These are phyloP conservation scores for Penicillium polonicum DNA, from an alignment of 2,329 filamentous ascomycete genomes.

Conservation along the genomic window DNA sequence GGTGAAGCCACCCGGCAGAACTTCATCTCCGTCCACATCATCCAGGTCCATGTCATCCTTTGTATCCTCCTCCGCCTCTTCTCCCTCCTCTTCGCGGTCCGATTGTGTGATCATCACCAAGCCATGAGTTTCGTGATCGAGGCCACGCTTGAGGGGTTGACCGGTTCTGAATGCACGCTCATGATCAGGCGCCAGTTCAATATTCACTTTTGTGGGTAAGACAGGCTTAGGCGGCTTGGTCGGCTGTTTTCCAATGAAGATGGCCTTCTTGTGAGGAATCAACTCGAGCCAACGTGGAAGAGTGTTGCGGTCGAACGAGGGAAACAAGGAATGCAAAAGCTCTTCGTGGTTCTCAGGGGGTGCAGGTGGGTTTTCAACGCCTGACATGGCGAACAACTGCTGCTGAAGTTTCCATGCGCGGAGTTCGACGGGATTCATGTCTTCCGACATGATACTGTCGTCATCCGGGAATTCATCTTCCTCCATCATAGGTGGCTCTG, in stretches of 20 bases:
- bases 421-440: constrained; percentile 44
- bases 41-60: constrained; percentile 50
- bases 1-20: constrained; percentile 66
- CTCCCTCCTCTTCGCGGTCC: constrained; percentile 49
- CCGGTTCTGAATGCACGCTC: constrained; percentile 82
- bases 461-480: constrained; percentile 30
- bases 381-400: constrained; percentile 47
- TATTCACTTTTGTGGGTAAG: constrained; percentile 79
- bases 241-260: constrained; percentile 76
- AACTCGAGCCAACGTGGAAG: constrained; percentile 78
- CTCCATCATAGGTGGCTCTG: constrained; percentile 29
- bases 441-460: constrained; percentile 31
- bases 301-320: constrained; percentile 72
- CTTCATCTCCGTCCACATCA: constrained; percentile 60
- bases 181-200: constrained; percentile 83
- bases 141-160: constrained; percentile 53
- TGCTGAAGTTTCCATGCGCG: constrained; percentile 49
- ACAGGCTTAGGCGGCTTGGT: constrained; percentile 76
- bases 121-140: constrained; percentile 57
- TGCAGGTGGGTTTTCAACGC: constrained; percentile 62
- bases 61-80: constrained; percentile 53
- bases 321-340: constrained; percentile 75
- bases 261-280: constrained; percentile 75
- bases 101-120: constrained; percentile 49
- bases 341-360: constrained; percentile 72